Conservation (phyloP, 768 basidiomycete genomes). For the Lactarius evosmus region DNA sequence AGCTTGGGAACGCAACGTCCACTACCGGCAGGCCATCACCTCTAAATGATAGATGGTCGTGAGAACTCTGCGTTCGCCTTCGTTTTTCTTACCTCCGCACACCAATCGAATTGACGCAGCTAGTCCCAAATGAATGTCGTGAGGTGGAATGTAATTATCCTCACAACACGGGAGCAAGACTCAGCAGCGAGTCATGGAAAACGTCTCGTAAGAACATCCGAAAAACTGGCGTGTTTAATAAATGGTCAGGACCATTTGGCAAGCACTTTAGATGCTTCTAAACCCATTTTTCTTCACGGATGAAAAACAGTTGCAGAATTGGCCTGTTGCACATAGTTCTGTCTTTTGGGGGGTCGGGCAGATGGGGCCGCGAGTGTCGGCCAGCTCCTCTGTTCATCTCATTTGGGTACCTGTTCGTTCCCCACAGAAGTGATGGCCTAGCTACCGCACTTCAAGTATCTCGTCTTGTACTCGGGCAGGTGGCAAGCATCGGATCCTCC, state of each 20-base stretch:
- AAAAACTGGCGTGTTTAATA: background rate
- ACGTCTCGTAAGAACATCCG: background rate
- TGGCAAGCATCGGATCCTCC: background rate
- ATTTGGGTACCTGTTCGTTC: background rate
- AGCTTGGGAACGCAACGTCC: conserved; percentile 4
- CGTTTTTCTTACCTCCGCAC: background rate
- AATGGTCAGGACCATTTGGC: too few species aligned
- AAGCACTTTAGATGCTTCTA: too few species aligned
- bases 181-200: background rate
- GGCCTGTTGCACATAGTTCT: background rate
- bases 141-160: background rate
- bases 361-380: background rate
- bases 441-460: background rate
- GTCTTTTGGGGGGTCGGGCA: background rate
- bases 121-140: background rate
- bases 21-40: background rate
- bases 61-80: conserved; percentile 2
- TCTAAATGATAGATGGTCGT: conserved; percentile 21
- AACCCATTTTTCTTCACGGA: too few species aligned
- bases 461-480: background rate
- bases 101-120: background rate
- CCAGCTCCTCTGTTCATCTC: background rate
- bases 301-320: too few species aligned
- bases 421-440: background rate
- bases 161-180: background rate